Percentiles rank a stretch among this genome's conserved stretches.
phyloP scores from a whole-genome alignment of 2,329 filamentous ascomycete genomes.

The Talaromyces albobiverticillius region DNA sequence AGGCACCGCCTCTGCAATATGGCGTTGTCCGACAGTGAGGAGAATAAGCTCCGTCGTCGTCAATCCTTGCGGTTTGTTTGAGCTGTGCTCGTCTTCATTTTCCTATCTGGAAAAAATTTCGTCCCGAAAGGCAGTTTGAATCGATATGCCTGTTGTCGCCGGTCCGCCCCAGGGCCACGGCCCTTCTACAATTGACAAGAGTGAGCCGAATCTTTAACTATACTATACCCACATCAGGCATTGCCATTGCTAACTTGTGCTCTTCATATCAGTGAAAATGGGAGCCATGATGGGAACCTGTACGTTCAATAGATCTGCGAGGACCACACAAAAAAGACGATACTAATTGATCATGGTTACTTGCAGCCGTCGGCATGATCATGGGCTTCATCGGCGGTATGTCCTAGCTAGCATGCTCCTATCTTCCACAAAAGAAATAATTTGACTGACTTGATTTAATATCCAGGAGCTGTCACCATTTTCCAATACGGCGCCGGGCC shows the following conservation, averaged over 20 bases:
- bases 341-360: conserved; percentile 15
- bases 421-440: not conserved
- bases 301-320: conserved; percentile 52
- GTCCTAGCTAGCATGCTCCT: conserved; percentile 27
- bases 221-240: not conserved
- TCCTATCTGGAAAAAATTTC: not conserved
- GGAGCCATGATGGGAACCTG: conserved; percentile 97
- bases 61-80: not conserved
- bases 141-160: conserved; percentile 56
- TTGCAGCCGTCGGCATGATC: conserved; percentile 82
- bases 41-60: not conserved
- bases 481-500: conserved; percentile 91
- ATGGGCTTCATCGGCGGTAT: conserved; percentile 97
- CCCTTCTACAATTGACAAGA: conserved; percentile 69
- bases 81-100: not conserved
- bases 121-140: not conserved
- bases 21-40: not conserved
- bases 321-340: not conserved
- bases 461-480: conserved; percentile 81
- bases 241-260: conserved; percentile 15
- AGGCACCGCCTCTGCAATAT: conserved; percentile 1
- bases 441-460: conserved; percentile 13
- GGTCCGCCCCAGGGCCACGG: conserved; percentile 52
- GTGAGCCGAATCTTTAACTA: conserved; percentile 40
- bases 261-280: conserved; percentile 76